phyloP scores from a whole-genome alignment of 257 asterid species.

The Nicotiana sylvestris region DNA sequence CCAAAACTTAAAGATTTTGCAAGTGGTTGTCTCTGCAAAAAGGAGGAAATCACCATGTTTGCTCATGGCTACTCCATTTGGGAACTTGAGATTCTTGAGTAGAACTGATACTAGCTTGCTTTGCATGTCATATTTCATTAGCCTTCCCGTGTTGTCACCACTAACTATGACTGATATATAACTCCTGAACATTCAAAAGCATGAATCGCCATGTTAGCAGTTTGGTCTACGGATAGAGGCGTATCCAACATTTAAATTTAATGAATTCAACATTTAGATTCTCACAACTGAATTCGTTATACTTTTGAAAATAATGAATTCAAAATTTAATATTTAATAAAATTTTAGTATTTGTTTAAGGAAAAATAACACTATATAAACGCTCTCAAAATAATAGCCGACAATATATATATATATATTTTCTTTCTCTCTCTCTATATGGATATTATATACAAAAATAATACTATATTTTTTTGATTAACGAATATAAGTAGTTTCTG shows the following conservation, averaged over 20 bases:
- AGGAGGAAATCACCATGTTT: constrained; percentile 43
- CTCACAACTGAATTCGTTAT: neutral
- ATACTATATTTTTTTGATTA: no score
- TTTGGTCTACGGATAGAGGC: neutral
- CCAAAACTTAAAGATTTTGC: constrained; percentile 53
- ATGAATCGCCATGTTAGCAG: neutral
- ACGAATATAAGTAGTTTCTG: no score
- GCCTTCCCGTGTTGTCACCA: constrained; percentile 58
- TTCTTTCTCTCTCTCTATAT: no score
- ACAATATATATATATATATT: no score
- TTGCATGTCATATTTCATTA: constrained; percentile 49
- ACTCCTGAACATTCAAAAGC: constrained; percentile 31
- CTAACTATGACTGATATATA: constrained; percentile 33
- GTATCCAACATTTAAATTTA: neutral
- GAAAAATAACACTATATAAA: no score
- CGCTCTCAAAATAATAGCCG: no score
- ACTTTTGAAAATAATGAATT: no score
- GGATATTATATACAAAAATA: no score
- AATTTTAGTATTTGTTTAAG: neutral
- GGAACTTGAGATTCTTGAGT: constrained; percentile 46
- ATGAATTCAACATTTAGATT: no score
- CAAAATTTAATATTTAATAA: neutral
- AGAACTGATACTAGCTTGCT: constrained; percentile 34
- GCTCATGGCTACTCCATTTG: constrained; percentile 81
- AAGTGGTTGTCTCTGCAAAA: constrained; percentile 56